Base-by-base conservation (phyloP, 345 rosid species). In the Melaleuca quinquenervia region DNA sequence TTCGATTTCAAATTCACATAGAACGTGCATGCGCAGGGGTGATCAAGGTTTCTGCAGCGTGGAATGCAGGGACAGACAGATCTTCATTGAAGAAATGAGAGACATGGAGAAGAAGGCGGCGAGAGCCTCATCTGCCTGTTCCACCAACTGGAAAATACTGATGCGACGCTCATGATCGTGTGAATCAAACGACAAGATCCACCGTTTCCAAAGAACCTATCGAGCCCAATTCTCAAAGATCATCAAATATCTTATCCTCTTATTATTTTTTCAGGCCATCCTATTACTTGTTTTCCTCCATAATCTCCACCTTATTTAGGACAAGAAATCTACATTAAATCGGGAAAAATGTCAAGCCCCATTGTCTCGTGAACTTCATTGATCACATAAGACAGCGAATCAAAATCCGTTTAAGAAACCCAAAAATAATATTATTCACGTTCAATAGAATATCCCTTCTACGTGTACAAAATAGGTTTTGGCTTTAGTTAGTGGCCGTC, bases 11-110 rank as follows among this genome's bases (percentile, higher is more conserved):
- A 70, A 70, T 5, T 45, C 18, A 2, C 48, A 21, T 18, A 32
- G 21, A 70, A 54, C 22, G 26, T 5, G 26, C 29, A 41, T 6
- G 29, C 32, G 88, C 92, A 96, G 97, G 88, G 97, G 98, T 50
- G 98, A 96, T 86, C 90, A 88, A 90, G 99, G 98, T 11, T 96
- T 93, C 83, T 96, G 98, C 89, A 94, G 98, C 86, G 87, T 70
- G 84, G 92, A 91, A 85, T 96, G 99, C 93, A 89, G 99, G 82
- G 86, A 93, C 52, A 90, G 95, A 85, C 99, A 95, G 86, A 93
- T 95, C 2, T 51, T 83, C 15, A 82, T 92, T 88, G 98, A 96
- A 84, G 98, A 95, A 4, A 91, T 87, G 89, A 90, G 80, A 26
- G 94, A 95, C 51, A 52, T 92, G 48, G 95, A 94, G 84, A 83